Base-by-base conservation (phyloP, 139 green algal genomes). In the Picochlorum sp. region DNA sequence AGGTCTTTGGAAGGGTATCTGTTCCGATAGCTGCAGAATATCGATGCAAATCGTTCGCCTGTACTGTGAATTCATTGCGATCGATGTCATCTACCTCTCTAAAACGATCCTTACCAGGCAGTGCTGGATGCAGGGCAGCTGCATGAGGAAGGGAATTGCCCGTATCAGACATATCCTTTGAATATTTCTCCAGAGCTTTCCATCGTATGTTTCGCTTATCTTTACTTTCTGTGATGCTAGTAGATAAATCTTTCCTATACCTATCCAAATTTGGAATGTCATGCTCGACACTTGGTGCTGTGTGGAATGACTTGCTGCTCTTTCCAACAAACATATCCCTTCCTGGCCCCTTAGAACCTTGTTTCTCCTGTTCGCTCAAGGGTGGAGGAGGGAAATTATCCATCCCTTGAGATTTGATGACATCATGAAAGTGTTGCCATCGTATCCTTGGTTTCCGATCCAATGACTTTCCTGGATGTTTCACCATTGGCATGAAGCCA, bases 401-500 rank as follows among this genome's bases (percentile, higher is more conserved):
- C 66, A 51, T 49, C 2, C 34, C 61, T 44, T 67, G 34, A 2
- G 8, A n/a, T 7, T 34, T 61, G 14, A 38, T 20, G 6, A 71
- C n/a, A 41, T 74, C 72, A 66, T 79, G 72, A 55, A 79, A 79
- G 47, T 63, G 62, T 4, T 66, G 55, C 72, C 72, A 79, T 20
- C 56, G 56, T 49, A 79, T 66, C 2, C 67, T 59, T n/a, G 67
- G 72, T 67, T 79, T 79, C 32, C 47, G 24, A 67, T 79, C 72
- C 49, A 30, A 57, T 50, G 20, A n/a, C 49, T 63, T 69, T 1
- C 37, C 34, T 1, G 79, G 79, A 30, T 74, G 67, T 3, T 57
- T 70, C 16, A 85, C 76, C 16, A 85, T 81, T 49, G 56, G 58
- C 8, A 32, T 30, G 49, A 85, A 85, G 32, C 45, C 62, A 59